phyloP scores from a whole-genome alignment of 2,329 filamentous ascomycete species.

The Sporothrix luriei region DNA sequence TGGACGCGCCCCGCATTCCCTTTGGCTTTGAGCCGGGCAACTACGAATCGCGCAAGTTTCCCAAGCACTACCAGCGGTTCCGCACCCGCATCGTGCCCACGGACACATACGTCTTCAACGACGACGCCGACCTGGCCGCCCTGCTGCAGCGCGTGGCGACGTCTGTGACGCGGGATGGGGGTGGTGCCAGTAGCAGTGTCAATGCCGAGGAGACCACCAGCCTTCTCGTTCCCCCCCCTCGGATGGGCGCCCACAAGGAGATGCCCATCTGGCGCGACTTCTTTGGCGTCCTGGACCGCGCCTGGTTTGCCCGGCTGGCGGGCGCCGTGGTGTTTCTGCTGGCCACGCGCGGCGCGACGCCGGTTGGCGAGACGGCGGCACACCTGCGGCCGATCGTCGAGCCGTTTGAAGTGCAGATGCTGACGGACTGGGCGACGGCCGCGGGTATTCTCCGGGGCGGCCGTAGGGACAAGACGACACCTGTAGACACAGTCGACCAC shows the following conservation, averaged over 20 bases:
- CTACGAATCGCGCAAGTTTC: slow-evolving; percentile 70
- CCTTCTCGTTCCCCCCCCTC: slow-evolving; percentile 45
- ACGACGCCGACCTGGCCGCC: slow-evolving; percentile 31
- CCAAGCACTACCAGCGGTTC: slow-evolving; percentile 67
- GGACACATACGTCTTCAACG: slow-evolving; percentile 54
- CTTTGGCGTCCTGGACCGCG: slow-evolving; percentile 59
- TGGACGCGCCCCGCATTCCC: slow-evolving; percentile 62
- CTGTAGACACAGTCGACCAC: neutral
- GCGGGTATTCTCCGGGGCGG: slow-evolving; percentile 54
- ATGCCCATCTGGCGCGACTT: slow-evolving; percentile 75
- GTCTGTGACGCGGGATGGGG: neutral
- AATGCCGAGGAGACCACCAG: slow-evolving; percentile 33
- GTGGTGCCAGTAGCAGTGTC: neutral
- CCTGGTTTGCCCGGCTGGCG: slow-evolving; percentile 66
- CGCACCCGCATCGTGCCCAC: slow-evolving; percentile 63
- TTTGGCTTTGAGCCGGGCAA: slow-evolving; percentile 72
- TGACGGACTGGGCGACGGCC: slow-evolving; percentile 61
- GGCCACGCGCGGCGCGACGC: slow-evolving; percentile 63
- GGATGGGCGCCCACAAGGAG: slow-evolving; percentile 48
- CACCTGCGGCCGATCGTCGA: slow-evolving; percentile 62
- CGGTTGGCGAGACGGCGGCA: slow-evolving; percentile 55
- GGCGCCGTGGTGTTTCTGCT: slow-evolving; percentile 64
- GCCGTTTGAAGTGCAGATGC: slow-evolving; percentile 62
- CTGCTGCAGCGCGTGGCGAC: neutral
- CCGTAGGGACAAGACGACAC: slow-evolving; percentile 36